Evolutionary conservation across 2,329 filamentous ascomycete genomes (phyloP).

Genomic region (Hymenoscyphus salicellus): DNA sequence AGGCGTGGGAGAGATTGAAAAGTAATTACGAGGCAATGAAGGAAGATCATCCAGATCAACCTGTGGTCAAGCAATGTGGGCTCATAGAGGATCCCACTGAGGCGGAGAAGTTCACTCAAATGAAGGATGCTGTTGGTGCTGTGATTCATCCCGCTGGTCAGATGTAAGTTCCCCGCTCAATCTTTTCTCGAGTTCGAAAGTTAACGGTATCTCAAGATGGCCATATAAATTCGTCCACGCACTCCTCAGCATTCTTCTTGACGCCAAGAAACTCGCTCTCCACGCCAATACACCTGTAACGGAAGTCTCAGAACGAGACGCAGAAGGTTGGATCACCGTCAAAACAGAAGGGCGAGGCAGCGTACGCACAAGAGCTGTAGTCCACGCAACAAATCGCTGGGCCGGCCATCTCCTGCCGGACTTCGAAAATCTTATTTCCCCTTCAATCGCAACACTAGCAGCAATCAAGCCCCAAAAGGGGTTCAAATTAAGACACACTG

Average conservation of each 20-base stretch:
- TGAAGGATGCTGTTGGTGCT: slow-evolving; percentile 33
- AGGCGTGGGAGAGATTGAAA: slow-evolving; percentile 33
- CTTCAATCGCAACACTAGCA: slow-evolving; percentile 30
- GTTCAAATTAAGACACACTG: slow-evolving; percentile 30
- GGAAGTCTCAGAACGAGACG: slow-evolving; percentile 21
- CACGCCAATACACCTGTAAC: slow-evolving; percentile 50
- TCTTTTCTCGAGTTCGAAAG: neutral
- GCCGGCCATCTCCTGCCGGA: slow-evolving; percentile 57
- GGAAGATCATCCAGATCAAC: slow-evolving; percentile 32
- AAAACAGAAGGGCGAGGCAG: slow-evolving; percentile 50
- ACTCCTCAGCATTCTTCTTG: slow-evolving; percentile 50
- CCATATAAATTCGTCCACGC: slow-evolving; percentile 54
- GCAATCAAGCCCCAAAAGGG: slow-evolving; percentile 35
- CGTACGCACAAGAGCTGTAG: slow-evolving; percentile 50
- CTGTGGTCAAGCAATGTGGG: slow-evolving; percentile 30
- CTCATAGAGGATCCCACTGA: slow-evolving; percentile 35
- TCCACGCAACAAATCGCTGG: slow-evolving; percentile 67
- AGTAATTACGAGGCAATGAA: slow-evolving; percentile 32
- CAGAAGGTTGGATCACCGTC: slow-evolving; percentile 43
- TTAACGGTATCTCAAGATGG: slow-evolving; percentile 9
- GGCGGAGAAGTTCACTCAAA: slow-evolving; percentile 35
- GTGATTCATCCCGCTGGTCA: slow-evolving; percentile 30
- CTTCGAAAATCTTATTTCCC: slow-evolving; percentile 44
- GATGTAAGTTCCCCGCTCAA: slow-evolving; percentile 3
- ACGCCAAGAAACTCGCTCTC: slow-evolving; percentile 45